phyloP scores from a whole-genome alignment of 1,139 yeast genomes.

The Kodamaea plutei region DNA sequence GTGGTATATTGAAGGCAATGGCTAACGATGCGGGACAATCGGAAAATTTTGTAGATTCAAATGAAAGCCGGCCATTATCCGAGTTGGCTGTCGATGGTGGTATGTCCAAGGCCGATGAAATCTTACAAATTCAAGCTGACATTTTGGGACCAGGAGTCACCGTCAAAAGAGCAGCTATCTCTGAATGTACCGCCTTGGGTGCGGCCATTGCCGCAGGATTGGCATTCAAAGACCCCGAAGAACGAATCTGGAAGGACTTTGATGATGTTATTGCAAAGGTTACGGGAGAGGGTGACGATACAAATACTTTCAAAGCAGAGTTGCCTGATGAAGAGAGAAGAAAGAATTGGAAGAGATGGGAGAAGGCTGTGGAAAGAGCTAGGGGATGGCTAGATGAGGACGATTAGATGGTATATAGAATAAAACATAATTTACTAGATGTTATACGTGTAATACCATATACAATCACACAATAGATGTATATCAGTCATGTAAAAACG shows the following conservation, averaged over 20 bases:
- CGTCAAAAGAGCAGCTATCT: slow-evolving; percentile 73
- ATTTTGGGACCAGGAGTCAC: slow-evolving; percentile 82
- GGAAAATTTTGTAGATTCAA: slow-evolving; percentile 38
- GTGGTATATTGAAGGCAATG: slow-evolving; percentile 91
- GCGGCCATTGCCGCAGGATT: slow-evolving; percentile 96
- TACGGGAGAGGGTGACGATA: slow-evolving; percentile 30
- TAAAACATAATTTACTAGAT: too few relatives aligned
- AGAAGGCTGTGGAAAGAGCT: slow-evolving; percentile 73
- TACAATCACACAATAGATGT: too few relatives aligned
- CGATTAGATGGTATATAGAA: too few relatives aligned
- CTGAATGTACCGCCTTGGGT: slow-evolving; percentile 94
- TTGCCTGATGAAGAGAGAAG: slow-evolving; percentile 61
- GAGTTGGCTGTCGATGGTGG: slow-evolving; percentile 88
- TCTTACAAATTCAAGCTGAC: slow-evolving; percentile 93
- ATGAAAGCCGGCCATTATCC: slow-evolving; percentile 46
- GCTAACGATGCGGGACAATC: slow-evolving; percentile 70
- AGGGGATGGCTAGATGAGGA: slow-evolving; percentile 66
- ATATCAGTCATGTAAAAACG: too few relatives aligned
- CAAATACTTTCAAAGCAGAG: slow-evolving; percentile 51
- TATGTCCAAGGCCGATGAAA: slow-evolving; percentile 87
- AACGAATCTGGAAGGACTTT: slow-evolving; percentile 71
- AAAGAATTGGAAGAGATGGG: slow-evolving; percentile 73
- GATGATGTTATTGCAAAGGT: slow-evolving; percentile 53
- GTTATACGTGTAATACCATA: too few relatives aligned
- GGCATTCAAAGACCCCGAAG: slow-evolving; percentile 52